phyloP scores from a whole-genome alignment of 768 basidiomycete species.

The Russula griseocarnosa region DNA sequence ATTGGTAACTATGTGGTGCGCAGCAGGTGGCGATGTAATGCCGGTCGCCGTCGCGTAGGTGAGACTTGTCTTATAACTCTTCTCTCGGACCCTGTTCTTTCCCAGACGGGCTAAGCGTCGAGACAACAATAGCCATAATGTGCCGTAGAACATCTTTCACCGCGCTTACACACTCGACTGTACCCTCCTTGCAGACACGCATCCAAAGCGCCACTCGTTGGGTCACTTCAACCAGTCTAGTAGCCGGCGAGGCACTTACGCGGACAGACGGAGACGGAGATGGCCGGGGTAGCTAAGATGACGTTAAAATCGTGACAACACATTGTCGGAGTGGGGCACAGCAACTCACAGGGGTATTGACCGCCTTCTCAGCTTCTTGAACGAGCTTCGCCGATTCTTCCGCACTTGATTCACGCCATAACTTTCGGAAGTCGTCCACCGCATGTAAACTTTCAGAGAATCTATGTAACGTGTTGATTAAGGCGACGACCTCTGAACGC shows the following conservation, averaged over 20 bases:
- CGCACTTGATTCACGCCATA: constrained; percentile 62
- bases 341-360: constrained; percentile 33
- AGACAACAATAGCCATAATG: constrained; percentile 21
- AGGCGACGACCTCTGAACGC: constrained; percentile 90
- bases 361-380: constrained; percentile 43
- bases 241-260: constrained; percentile 2
- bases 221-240: constrained; percentile 27
- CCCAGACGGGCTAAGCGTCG: constrained; percentile 32
- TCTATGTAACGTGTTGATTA: constrained; percentile 90
- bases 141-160: constrained; percentile 30
- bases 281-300: constrained; percentile 28
- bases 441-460: constrained; percentile 84
- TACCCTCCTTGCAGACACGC: constrained; percentile 35
- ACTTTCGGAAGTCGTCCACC: constrained; percentile 76
- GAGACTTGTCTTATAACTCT: constrained; percentile 23
- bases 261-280: constrained; percentile 32
- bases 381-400: constrained; percentile 41
- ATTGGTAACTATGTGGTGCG: constrained; percentile 17
- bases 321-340: constrained; percentile 22
- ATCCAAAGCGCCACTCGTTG: constrained; percentile 32
- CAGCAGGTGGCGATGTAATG: neutral
- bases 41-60: neutral
- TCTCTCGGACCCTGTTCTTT: constrained; percentile 32
- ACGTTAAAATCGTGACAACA: constrained; percentile 36
- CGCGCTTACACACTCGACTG: constrained; percentile 33